phyloP scores from a whole-genome alignment of 768 basidiomycete species.

The Leccinum ochraceum region DNA sequence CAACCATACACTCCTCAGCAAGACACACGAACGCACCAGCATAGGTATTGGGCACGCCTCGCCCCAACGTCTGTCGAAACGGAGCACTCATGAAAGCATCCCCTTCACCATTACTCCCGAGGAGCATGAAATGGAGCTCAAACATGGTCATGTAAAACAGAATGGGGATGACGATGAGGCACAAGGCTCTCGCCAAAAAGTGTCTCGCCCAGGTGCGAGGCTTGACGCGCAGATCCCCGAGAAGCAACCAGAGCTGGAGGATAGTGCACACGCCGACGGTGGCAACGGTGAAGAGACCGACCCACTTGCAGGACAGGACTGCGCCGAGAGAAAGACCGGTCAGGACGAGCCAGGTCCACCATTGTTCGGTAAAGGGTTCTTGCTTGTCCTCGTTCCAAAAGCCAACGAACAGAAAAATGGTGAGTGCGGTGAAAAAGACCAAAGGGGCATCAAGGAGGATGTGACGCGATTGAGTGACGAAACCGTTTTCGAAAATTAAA shows the following conservation, averaged over 20 bases:
- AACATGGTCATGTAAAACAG: constrained; percentile 98
- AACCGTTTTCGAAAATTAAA: constrained; percentile 95
- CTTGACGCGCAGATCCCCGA: constrained; percentile 83
- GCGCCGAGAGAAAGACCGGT: constrained; percentile 91
- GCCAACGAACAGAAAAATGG: constrained; percentile 81
- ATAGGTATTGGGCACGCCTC: constrained; percentile 90
- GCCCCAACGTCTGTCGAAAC: constrained; percentile 93
- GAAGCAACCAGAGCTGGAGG: constrained; percentile 82
- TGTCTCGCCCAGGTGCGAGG: constrained; percentile 78
- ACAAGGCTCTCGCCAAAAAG: constrained; percentile 86
- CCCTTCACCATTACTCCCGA: constrained; percentile 91
- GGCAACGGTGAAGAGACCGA: constrained; percentile 96
- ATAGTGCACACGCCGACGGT: constrained; percentile 87
- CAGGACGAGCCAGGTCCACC: constrained; percentile 93
- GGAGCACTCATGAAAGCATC: constrained; percentile 99
- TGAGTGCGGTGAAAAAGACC: constrained; percentile 95
- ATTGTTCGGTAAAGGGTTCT: constrained; percentile 76
- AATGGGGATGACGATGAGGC: constrained; percentile 82
- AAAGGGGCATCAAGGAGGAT: constrained; percentile 99
- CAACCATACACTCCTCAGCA: background rate
- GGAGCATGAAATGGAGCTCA: constrained; percentile 87
- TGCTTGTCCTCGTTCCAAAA: constrained; percentile 92
- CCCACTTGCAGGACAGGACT: constrained; percentile 96
- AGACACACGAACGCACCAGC: constrained; percentile 60
- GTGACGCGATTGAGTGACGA: constrained; percentile 93